Percentiles rank a stretch among this genome's conserved stretches.
These are phyloP conservation scores for Corchorus olitorius DNA, from an alignment of 345 rosid species.

Conservation along the genomic window DNA sequence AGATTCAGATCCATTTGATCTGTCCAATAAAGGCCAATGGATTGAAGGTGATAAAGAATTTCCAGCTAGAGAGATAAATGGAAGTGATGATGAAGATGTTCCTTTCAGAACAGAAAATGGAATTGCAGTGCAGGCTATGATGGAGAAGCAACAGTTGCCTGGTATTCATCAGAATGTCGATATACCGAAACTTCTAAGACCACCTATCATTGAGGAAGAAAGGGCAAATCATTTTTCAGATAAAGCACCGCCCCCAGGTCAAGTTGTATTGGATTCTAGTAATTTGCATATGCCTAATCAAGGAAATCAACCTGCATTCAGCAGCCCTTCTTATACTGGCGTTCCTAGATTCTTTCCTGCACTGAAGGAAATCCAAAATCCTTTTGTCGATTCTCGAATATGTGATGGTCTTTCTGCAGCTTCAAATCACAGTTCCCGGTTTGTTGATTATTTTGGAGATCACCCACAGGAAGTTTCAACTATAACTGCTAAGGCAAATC, in stretches of 20 bases:
- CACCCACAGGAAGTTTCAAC: constrained; percentile 28
- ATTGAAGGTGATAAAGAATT: constrained; percentile 25
- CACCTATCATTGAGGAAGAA: constrained; percentile 25
- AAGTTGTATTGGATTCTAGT: constrained; percentile 20
- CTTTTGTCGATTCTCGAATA: constrained; percentile 26
- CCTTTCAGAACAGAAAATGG: constrained; percentile 27
- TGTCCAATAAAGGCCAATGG: constrained; percentile 28
- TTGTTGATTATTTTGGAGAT: constrained; percentile 30
- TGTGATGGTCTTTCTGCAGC: constrained; percentile 22
- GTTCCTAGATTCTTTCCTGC: constrained; percentile 29
- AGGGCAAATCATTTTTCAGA: constrained; percentile 30
- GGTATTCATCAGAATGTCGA: constrained; percentile 17
- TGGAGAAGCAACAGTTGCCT: constrained; percentile 28
- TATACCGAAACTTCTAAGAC: constrained; percentile 26
- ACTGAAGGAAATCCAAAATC: constrained; percentile 21
- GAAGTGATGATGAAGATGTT: constrained; percentile 26
- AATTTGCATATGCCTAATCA: constrained; percentile 22
- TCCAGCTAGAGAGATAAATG: constrained; percentile 18
- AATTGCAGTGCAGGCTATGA: constrained; percentile 24
- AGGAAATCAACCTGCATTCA: constrained; percentile 24
- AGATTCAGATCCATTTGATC: constrained; percentile 29
- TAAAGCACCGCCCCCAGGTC: constrained; percentile 23
- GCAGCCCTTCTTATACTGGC: constrained; percentile 19
- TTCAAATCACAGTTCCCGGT: constrained; percentile 26
- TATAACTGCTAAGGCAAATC: constrained; percentile 30